phyloP scores from a whole-genome alignment of 352 stramenopile genomes.

The Pythium aquatile region DNA sequence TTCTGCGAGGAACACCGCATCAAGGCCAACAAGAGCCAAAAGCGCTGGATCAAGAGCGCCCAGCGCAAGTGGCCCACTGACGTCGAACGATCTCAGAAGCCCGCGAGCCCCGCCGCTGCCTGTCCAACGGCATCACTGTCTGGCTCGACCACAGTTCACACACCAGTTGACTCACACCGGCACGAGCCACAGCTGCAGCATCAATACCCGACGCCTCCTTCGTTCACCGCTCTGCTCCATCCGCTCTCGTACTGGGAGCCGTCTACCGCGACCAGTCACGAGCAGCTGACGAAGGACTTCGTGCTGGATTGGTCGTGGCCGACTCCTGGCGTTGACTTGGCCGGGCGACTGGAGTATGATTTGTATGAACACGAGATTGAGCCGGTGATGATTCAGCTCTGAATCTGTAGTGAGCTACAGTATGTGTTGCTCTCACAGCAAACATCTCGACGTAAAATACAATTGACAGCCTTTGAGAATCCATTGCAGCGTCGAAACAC shows the following conservation, averaged over 20 bases:
- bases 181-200: not conserved
- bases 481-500: too few species aligned
- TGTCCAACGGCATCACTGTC: not conserved
- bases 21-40: not conserved
- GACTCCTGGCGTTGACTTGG: not conserved
- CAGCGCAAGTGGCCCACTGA: not conserved
- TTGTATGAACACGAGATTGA: not conserved
- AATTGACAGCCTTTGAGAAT: too few species aligned
- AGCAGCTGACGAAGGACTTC: not conserved
- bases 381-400: not conserved
- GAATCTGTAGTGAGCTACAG: not conserved
- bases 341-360: not conserved
- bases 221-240: not conserved
- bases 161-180: not conserved
- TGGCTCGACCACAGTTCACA: not conserved
- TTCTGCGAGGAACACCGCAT: not conserved
- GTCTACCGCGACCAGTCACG: not conserved
- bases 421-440: too few species aligned
- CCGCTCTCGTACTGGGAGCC: not conserved
- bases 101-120: not conserved
- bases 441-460: too few species aligned
- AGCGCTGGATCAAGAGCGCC: not conserved
- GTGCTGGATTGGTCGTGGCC: not conserved
- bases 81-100: not conserved
- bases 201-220: not conserved